Base-by-base conservation (phyloP, 768 basidiomycete species). In the Serendipita sp. region DNA sequence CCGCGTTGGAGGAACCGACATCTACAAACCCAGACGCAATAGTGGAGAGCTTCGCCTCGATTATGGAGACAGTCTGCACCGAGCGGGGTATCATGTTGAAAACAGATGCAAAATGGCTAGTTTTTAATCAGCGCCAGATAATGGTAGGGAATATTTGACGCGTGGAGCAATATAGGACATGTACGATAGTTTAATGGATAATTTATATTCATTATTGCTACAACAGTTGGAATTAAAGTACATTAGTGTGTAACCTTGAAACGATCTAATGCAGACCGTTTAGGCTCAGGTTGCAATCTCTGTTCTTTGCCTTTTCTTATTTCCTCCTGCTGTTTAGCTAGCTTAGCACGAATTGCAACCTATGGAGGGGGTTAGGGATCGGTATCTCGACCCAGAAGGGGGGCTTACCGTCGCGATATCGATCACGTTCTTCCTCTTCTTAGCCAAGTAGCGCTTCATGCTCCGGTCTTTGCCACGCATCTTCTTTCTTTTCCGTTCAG, bases 381-480 rank as follows among this genome's bases (percentile, higher is more conserved):
- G 67, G 74, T 74, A 70, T 73, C 71, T 67, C 73, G 67, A 61
- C 67, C 30, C 33, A 30, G 13, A 4, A 3, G 42, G 16, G 7
- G 30, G 50, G 14, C 24, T 5, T 62, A 89, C 87, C 24, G 81
- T 78, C 24, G 80, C 78, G 24, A 90, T 90, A 71, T 97, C 93
- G 65, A 97, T 82, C 53, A 97, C 89, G 69, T 97, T 96, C 77
- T 94, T 92, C 71, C 90, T 82, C 73, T 95, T 88, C 76, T 93
- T 96, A 68, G 89, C 80, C 65, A 96, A 72, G 71, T 83, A 88
- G 50, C 91, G 77, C 72, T 92, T 95, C 70, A 93, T 70, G 71
- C 83, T 86, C 78, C 90, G 92, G 26, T 82, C 82, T 71, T 85
- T 92, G 16, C 93, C 92, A 34, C 91, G 81, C 86, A 88, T 90